A percentile compares a stretch with the other conserved stretches of the same genome.
Evolutionary conservation across 441 rosid species (phyloP).

Genomic region (Isatis lusitanica): DNA sequence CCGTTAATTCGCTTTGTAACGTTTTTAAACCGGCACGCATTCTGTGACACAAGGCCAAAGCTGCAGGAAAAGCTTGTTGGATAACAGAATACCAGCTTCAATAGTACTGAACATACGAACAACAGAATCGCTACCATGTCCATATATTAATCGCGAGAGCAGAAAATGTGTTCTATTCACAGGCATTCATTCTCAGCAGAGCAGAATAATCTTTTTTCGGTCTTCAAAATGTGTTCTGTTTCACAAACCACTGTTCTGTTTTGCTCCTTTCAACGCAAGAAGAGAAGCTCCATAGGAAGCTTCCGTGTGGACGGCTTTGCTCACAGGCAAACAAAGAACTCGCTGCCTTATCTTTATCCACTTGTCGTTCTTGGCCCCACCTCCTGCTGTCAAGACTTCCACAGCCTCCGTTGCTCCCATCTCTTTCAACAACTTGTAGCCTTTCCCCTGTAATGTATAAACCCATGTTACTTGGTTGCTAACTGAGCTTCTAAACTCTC

Average conservation of each 20-base stretch:
- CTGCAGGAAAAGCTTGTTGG: background rate
- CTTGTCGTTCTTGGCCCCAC: conserved; percentile 78
- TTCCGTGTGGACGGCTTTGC: conserved; percentile 71
- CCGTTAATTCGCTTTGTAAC: background rate
- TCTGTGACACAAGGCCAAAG: background rate
- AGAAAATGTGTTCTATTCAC: background rate
- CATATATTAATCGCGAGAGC: background rate
- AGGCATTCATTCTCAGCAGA: background rate
- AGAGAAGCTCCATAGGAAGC: conserved; percentile 96
- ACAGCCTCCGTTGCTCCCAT: conserved; percentile 77
- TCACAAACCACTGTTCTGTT: conserved; percentile 10
- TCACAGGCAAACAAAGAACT: conserved; percentile 70
- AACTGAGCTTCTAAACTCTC: background rate
- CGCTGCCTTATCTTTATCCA: conserved; percentile 80
- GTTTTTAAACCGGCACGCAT: background rate
- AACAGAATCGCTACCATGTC: background rate
- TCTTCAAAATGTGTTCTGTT: background rate
- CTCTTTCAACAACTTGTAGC: conserved; percentile 65
- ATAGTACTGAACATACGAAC: background rate
- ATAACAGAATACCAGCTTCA: background rate
- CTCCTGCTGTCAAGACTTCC: conserved; percentile 85
- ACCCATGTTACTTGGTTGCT: background rate
- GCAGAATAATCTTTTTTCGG: background rate
- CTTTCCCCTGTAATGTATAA: conserved; percentile 53
- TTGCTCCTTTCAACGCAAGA: conserved; percentile 66